Percentiles rank a stretch among this genome's conserved stretches.
phyloP scores from a whole-genome alignment of 1,284 basidiomycete genomes.

The Moniliella sp. region DNA sequence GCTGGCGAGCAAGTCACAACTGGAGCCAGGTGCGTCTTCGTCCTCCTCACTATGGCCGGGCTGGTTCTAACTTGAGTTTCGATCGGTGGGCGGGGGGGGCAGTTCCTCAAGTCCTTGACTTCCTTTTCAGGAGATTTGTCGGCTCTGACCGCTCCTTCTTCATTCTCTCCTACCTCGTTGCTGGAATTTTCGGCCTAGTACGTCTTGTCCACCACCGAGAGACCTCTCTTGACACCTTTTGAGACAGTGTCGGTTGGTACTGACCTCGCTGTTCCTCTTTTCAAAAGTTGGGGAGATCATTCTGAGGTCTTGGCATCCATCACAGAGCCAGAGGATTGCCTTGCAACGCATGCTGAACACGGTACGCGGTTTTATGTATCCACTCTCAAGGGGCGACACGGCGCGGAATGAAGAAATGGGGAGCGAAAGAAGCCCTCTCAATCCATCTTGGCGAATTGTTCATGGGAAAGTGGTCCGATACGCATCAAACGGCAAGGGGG shows the following conservation, averaged over 20 bases:
- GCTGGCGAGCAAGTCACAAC: no score
- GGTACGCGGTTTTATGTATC: constrained; percentile 29
- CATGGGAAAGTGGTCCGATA: constrained; percentile 73
- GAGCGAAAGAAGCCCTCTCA: constrained; percentile 84
- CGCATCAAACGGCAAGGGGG: constrained; percentile 50
- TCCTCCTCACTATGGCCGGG: no score
- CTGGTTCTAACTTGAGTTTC: no score
- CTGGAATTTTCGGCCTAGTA: constrained; percentile 29
- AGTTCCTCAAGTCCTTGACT: constrained; percentile 28
- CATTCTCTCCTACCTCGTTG: constrained; percentile 35
- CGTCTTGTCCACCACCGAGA: no score
- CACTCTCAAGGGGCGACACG: constrained; percentile 76
- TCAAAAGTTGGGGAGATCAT: constrained; percentile 34
- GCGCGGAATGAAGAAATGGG: constrained; percentile 41
- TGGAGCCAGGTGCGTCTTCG: no score
- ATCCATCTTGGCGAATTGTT: constrained; percentile 80
- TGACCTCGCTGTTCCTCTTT: no score
- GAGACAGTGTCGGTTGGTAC: no score
- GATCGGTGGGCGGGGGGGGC: no score
- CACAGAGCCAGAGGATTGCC: constrained; percentile 15
- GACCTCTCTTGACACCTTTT: no score
- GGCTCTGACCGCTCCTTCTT: constrained; percentile 65
- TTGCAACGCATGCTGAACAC: constrained; percentile 29
- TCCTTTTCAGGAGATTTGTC: constrained; percentile 56
- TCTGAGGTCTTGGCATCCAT: constrained; percentile 20